phyloP scores from a whole-genome alignment of 148 eudicot genomes.

The Simmondsia chinensis region DNA sequence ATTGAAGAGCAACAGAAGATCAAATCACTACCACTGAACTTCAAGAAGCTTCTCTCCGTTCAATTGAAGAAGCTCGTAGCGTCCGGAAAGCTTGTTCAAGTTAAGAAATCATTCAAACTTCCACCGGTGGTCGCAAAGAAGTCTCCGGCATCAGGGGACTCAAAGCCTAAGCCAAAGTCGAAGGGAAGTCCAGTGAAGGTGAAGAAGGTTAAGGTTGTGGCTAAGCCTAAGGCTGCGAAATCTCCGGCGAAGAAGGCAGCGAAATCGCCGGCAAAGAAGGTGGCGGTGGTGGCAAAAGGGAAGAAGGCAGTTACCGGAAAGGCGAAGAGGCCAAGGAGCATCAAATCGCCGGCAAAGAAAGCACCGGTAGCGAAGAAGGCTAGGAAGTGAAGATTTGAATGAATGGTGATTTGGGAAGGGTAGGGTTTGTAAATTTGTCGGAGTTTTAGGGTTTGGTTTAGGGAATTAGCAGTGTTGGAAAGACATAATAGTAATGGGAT shows the following conservation, averaged over 20 bases:
- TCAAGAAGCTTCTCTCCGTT: conserved; percentile 40
- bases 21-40: conserved; percentile 35
- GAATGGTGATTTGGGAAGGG: too few relatives aligned
- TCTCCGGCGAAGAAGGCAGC: conserved; percentile 5
- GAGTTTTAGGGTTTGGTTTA: too few relatives aligned
- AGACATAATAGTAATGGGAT: too few relatives aligned
- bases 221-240: conserved; percentile 15
- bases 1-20: conserved; percentile 70
- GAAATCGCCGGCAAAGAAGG: conserved; percentile 12
- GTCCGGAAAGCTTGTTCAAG: conserved; percentile 47
- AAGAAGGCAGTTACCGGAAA: conserved; percentile 18
- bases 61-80: conserved; percentile 62
- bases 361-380: conserved; percentile 7
- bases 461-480: too few relatives aligned
- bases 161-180: conserved; percentile 12
- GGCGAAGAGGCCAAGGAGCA: conserved; percentile 3
- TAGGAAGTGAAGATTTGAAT: too few relatives aligned
- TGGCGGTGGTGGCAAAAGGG: conserved; percentile 5
- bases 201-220: conserved; percentile 10
- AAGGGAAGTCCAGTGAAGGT: conserved; percentile 14
- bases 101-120: conserved; percentile 65
- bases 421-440: background rate
- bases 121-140: conserved; percentile 15
- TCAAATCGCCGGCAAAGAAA: conserved; percentile 26
- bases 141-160: conserved; percentile 8